phyloP scores from a whole-genome alignment of 1,139 yeast species.

The Zhuliangozyma blackwelliae region DNA sequence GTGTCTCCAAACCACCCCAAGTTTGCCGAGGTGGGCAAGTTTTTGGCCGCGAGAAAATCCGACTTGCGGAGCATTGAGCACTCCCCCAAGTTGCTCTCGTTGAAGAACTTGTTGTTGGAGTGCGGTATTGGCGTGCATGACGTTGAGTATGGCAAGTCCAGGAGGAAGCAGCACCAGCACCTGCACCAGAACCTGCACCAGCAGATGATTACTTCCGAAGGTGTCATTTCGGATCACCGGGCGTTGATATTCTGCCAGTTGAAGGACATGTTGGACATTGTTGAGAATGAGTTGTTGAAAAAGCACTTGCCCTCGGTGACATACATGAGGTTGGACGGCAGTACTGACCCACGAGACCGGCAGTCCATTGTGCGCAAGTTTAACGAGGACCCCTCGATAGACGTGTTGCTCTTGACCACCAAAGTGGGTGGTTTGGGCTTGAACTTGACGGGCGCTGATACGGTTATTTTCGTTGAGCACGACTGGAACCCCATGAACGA shows the following conservation, averaged over 20 bases:
- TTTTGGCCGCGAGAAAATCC: constrained; percentile 55
- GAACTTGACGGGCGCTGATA: constrained; percentile 97
- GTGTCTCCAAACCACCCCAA: constrained; percentile 83
- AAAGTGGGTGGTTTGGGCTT: constrained; percentile 98
- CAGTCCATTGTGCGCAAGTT: constrained; percentile 89
- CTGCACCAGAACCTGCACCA: constrained; percentile 6
- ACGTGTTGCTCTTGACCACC: constrained; percentile 84
- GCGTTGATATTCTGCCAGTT: constrained; percentile 94
- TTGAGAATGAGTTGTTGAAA: constrained; percentile 80
- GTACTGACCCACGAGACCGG: constrained; percentile 88
- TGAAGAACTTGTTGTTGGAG: constrained; percentile 76
- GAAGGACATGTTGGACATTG: constrained; percentile 96
- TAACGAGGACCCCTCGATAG: constrained; percentile 96
- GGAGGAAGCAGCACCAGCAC: constrained; percentile 25
- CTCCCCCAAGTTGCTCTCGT: constrained; percentile 85
- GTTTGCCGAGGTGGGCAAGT: constrained; percentile 56
- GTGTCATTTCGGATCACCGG: constrained; percentile 91
- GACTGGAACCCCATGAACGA: constrained; percentile 99
- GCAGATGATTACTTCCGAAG: constrained; percentile 48
- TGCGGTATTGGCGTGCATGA: constrained; percentile 87
- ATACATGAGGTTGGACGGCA: constrained; percentile 92
- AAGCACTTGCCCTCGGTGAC: constrained; percentile 88
- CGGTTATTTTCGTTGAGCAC: constrained; percentile 96
- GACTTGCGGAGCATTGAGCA: constrained; percentile 70
- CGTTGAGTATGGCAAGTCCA: constrained; percentile 31